Conservation (phyloP, 345 rosid species). For the Syzygium grande region DNA sequence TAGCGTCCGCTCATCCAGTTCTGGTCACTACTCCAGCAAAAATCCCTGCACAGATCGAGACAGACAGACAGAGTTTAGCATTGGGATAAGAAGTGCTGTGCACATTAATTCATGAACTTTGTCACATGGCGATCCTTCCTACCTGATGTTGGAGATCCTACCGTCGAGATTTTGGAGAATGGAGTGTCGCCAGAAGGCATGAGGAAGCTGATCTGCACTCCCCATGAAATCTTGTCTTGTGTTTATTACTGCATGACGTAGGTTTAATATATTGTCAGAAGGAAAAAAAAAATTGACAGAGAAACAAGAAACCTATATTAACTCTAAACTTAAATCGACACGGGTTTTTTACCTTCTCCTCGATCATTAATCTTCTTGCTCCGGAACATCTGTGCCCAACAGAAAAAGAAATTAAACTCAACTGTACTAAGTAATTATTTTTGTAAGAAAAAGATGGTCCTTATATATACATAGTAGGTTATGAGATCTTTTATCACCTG, state of each 20-base stretch:
- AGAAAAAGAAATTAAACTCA: neutral
- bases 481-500: conserved; percentile 19
- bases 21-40: neutral
- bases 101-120: neutral
- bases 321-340: neutral
- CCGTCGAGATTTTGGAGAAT: conserved; percentile 11
- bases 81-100: neutral
- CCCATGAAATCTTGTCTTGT: conserved; percentile 3
- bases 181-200: conserved; percentile 17
- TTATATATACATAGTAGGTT: neutral
- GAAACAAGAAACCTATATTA: neutral
- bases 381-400: conserved; percentile 33
- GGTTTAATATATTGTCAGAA: neutral
- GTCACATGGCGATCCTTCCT: neutral
- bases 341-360: conserved; percentile 25
- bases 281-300: neutral
- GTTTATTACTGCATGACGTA: conserved; percentile 14
- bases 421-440: neutral
- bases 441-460: neutral
- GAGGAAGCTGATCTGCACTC: neutral
- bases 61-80: neutral
- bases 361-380: conserved; percentile 41
- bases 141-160: conserved; percentile 19
- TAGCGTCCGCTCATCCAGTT: neutral
- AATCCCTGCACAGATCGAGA: neutral